A percentile compares a stretch with the other conserved stretches of the same genome.
phyloP scores from a whole-genome alignment of 2,329 filamentous ascomycete genomes.

The Ascosphaera apis region DNA sequence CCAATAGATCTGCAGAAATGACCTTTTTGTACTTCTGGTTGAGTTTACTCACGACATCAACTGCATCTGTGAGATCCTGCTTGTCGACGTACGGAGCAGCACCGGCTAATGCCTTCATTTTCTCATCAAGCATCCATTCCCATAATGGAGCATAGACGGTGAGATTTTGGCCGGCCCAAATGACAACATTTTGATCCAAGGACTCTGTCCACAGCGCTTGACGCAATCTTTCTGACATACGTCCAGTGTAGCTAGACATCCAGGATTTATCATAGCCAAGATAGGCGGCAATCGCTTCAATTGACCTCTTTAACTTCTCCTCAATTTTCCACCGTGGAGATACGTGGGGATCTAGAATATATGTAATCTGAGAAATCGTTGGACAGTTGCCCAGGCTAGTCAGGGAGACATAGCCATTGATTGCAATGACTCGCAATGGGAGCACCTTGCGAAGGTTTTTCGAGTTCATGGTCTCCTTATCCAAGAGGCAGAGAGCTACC shows the following conservation, averaged over 20 bases:
- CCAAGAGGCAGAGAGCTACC: neutral
- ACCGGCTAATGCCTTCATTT: neutral
- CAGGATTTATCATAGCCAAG: neutral
- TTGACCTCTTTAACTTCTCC: neutral
- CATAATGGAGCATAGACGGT: slow-evolving; percentile 11
- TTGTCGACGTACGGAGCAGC: neutral
- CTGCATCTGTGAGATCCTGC: neutral
- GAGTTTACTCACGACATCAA: neutral
- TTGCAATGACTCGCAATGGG: neutral
- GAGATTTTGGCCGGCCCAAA: slow-evolving; percentile 10
- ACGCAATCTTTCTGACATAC: neutral
- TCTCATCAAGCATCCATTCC: slow-evolving; percentile 8
- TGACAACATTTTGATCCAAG: slow-evolving; percentile 10
- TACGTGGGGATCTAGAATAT: neutral
- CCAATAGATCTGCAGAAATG: neutral
- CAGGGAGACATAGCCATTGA: neutral
- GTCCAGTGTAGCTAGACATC: neutral
- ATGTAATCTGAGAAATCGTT: neutral
- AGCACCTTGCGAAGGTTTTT: slow-evolving; percentile 1
- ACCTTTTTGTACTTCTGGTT: neutral
- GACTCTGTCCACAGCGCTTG: slow-evolving; percentile 9
- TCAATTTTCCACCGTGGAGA: neutral
- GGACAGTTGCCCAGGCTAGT: neutral
- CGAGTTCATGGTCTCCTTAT: neutral
- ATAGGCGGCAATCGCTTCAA: neutral